Conservation (phyloP, 768 basidiomycete genomes). For the Asterophora parasitica region DNA sequence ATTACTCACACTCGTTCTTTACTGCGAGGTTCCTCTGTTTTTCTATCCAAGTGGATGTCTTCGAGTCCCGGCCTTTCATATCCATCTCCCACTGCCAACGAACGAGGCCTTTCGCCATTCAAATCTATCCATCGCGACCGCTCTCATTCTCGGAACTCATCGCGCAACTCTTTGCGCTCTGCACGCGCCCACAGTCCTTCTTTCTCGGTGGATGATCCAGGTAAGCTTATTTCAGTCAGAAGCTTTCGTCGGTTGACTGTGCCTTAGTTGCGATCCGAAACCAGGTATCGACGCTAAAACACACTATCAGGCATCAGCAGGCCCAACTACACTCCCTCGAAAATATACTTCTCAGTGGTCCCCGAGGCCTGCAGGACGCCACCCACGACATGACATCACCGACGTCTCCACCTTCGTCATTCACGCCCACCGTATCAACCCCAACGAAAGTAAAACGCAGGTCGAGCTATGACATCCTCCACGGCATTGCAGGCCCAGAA, state of each 20-base stretch:
- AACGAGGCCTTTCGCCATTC: constrained; percentile 25
- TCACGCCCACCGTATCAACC: constrained; percentile 22
- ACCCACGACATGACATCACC: constrained; percentile 30
- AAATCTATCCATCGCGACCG: constrained; percentile 28
- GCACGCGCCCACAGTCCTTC: constrained; percentile 53
- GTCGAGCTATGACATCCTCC: constrained; percentile 69
- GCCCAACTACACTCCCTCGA: constrained; percentile 72
- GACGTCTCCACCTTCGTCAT: constrained; percentile 28
- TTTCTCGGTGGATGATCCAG: constrained; percentile 57
- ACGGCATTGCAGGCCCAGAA: constrained; percentile 69
- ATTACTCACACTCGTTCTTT: constrained; percentile 12
- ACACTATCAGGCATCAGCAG: constrained; percentile 80
- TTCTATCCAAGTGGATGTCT: constrained; percentile 28
- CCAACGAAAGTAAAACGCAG: constrained; percentile 53
- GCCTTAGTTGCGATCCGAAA: constrained; percentile 65
- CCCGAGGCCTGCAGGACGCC: constrained; percentile 49
- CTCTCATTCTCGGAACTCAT: constrained; percentile 38
- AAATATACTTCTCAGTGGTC: constrained; percentile 59
- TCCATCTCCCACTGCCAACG: constrained; percentile 9
- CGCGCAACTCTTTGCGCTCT: constrained; percentile 40
- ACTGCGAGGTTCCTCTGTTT: constrained; percentile 5
- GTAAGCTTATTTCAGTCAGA: constrained; percentile 35
- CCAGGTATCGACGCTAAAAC: constrained; percentile 78
- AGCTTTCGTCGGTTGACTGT: constrained; percentile 17
- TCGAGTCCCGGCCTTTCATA: constrained; percentile 23